Evolutionary conservation across 1,284 basidiomycete species (phyloP), one percentile per base, ranked within the genome.

Genomic region (Sporisorium iseilematis-ciliati): DNA sequence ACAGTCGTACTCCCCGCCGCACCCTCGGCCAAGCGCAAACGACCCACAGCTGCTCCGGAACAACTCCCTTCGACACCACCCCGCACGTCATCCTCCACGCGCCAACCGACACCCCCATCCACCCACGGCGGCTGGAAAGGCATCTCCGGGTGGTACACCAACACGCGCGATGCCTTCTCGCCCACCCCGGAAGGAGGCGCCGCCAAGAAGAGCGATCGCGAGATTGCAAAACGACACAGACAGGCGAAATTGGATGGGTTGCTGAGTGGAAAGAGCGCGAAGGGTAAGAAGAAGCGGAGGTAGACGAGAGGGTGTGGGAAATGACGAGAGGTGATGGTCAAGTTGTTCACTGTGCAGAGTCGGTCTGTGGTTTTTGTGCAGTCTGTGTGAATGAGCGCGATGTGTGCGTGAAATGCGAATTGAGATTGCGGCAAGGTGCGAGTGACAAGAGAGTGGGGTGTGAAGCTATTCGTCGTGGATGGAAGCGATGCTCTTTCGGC

Each of bases 401-500:
- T 46, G 43, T 46, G 43, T 8, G 12, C 8, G 40, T 18, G 40
- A 40, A 14, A 20, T 43, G 41, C 6, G 42, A 45, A 23, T 3
- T 45, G 21, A 23, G 20, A 16, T 18, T 41, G 14, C n/a, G n/a
- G n/a, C n/a, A n/a, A 4, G 14, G 16, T 41, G 38, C 29, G 29
- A 31, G n/a, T 29, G 29, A 29, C 29, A 29, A 29, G 29, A 29
- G 29, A 29, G 8, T 12, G 5, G 38, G 4, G 38, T 12, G 38
- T 25, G 18, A n/a, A 29, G 29, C 26, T 29, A 35, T 8, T 48
- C 25, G 40, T 69, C 66, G 48, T 40, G 33, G 11, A 64, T 29
- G 1, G 57, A 59, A 43, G 61, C 66, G 11, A 64, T 29, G 48
- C 60, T 63, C 20, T 69, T 69, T 1, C 66, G 40, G 11, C 66